A percentile compares a stretch with the other conserved stretches of the same genome.
Conservation (phyloP, 2,329 filamentous ascomycete species). For the Pseudogymnoascus sp. region DNA sequence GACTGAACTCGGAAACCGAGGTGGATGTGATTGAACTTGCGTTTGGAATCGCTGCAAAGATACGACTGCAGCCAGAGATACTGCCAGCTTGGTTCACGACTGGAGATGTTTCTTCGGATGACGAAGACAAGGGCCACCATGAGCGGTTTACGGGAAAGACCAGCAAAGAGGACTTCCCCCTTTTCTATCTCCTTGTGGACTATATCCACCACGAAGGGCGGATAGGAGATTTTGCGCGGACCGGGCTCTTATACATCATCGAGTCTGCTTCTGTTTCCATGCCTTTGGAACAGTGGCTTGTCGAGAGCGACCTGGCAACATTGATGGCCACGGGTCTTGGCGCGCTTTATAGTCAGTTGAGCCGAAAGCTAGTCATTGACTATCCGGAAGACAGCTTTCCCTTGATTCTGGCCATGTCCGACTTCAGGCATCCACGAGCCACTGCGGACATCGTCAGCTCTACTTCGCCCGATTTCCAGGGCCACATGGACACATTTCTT, state of each 20-base stretch:
- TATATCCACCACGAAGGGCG: slow-evolving; percentile 95
- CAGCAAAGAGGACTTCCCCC: slow-evolving; percentile 84
- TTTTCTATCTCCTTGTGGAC: slow-evolving; percentile 93
- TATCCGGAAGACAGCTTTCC: slow-evolving; percentile 68
- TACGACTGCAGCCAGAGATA: slow-evolving; percentile 78
- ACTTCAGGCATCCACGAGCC: slow-evolving; percentile 68
- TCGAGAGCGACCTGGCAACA: slow-evolving; percentile 91
- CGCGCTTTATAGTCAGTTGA: slow-evolving; percentile 59
- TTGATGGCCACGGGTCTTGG: slow-evolving; percentile 95
- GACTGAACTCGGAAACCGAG: slow-evolving; percentile 73
- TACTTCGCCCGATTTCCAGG: slow-evolving; percentile 65
- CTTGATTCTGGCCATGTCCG: slow-evolving; percentile 78
- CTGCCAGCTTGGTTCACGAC: slow-evolving; percentile 86
- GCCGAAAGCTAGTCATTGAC: slow-evolving; percentile 73
- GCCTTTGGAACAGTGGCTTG: slow-evolving; percentile 86
- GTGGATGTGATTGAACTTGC: slow-evolving; percentile 83
- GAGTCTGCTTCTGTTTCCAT: slow-evolving; percentile 81
- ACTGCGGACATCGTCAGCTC: slow-evolving; percentile 66
- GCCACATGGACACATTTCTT: slow-evolving; percentile 86
- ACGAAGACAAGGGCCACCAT: slow-evolving; percentile 38
- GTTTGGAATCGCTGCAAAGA: slow-evolving; percentile 95
- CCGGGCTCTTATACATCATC: slow-evolving; percentile 89
- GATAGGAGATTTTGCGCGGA: slow-evolving; percentile 91
- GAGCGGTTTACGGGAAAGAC: slow-evolving; percentile 75
- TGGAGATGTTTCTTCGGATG: slow-evolving; percentile 24